Conservation (phyloP, 2,329 filamentous ascomycete genomes). For the Sarocladium oryzae region DNA sequence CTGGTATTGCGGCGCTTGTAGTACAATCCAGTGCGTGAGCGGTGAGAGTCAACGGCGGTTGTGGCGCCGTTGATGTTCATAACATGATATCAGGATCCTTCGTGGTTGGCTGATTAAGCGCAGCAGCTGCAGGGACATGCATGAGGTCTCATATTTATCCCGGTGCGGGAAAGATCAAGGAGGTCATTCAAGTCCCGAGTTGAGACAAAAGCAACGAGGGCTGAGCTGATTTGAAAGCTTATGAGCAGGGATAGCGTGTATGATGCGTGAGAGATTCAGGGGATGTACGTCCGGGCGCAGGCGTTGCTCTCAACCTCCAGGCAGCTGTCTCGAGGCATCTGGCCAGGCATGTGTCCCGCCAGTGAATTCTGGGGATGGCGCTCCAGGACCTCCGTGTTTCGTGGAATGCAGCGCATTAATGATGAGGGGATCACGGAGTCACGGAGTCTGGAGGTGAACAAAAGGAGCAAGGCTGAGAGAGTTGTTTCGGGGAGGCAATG, state of each 20-base stretch:
- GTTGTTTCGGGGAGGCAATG: background rate
- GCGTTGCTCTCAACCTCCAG: too few species aligned
- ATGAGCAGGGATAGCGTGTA: background rate
- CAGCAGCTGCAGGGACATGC: background rate
- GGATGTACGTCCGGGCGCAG: too few species aligned
- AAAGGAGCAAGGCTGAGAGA: constrained; percentile 1
- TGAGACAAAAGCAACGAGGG: background rate
- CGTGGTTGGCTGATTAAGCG: constrained; percentile 5
- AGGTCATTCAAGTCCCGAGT: background rate
- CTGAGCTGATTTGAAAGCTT: background rate
- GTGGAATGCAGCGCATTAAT: background rate
- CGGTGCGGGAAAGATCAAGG: background rate
- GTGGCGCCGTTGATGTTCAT: background rate
- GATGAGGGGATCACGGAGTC: background rate
- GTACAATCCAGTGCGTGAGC: background rate
- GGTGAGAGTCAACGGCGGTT: background rate
- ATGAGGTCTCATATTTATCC: background rate
- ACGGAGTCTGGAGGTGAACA: background rate
- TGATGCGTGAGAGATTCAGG: constrained; percentile 4
- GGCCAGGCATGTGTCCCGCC: too few species aligned
- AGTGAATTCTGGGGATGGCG: constrained; percentile 5
- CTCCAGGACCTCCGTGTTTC: constrained; percentile 1
- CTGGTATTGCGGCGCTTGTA: background rate
- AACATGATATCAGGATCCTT: background rate
- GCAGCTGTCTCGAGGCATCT: background rate